Percentiles rank a stretch among this genome's conserved stretches.
Evolutionary conservation across 495 filamentous ascomycete genomes (phyloP).

Genomic region (Podospora australis): DNA sequence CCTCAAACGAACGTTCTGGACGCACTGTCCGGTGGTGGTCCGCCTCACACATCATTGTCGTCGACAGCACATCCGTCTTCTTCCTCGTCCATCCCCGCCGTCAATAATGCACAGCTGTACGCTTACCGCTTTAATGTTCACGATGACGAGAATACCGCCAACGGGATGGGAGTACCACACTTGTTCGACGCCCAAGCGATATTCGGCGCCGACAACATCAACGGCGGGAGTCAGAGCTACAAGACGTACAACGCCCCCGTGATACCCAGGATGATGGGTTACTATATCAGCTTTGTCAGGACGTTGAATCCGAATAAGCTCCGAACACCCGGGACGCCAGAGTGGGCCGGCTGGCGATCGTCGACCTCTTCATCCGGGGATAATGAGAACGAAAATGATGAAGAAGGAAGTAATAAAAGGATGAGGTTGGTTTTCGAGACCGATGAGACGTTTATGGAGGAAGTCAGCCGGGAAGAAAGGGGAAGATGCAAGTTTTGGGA

Average conservation of each 20-base stretch:
- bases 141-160: slow-evolving; percentile 14
- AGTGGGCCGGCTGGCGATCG: slow-evolving; percentile 35
- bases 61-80: too few relatives aligned
- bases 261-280: slow-evolving; percentile 33
- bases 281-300: slow-evolving; percentile 37
- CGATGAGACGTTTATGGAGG: slow-evolving; percentile 31
- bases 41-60: too few relatives aligned
- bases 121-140: slow-evolving; percentile 26
- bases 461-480: slow-evolving; percentile 20
- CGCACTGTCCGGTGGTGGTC: slow-evolving; percentile 4
- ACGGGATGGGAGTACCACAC: slow-evolving; percentile 14
- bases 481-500: slow-evolving; percentile 26
- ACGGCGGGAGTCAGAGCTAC: slow-evolving; percentile 22
- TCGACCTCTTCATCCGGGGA: too few relatives aligned
- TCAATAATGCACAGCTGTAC: slow-evolving; percentile 1
- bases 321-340: slow-evolving; percentile 16
- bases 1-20: slow-evolving; percentile 38
- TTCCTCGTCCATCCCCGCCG: neutral
- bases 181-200: slow-evolving; percentile 37
- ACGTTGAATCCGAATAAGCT: slow-evolving; percentile 30
- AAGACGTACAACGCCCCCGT: slow-evolving; percentile 29
- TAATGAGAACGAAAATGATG: neutral
- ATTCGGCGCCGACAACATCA: slow-evolving; percentile 35
- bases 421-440: slow-evolving; percentile 29
- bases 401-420: neutral